Evolutionary conservation across 163 green algal genomes (phyloP).

Genomic region (Scenedesmus sp.): DNA sequence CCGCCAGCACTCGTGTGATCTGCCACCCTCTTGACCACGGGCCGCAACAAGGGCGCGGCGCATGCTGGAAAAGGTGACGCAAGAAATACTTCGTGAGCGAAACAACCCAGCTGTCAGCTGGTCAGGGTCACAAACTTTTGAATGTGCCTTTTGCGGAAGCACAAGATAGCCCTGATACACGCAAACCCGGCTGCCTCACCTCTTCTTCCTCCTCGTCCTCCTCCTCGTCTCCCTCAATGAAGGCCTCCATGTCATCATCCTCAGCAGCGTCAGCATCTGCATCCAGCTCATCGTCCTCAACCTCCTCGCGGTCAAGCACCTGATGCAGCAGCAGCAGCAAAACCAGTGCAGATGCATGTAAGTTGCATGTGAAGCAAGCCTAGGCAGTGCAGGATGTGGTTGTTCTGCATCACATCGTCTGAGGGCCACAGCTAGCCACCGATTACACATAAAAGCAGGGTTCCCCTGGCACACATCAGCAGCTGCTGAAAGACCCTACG

Average conservation of each 20-base stretch:
- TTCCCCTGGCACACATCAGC: no score
- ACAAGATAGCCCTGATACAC: no score
- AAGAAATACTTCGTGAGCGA: constrained; percentile 36
- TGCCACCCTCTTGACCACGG: constrained; percentile 34
- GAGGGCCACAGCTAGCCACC: no score
- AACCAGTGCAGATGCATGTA: not conserved
- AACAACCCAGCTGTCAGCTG: not conserved
- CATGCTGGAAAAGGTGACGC: constrained; percentile 49
- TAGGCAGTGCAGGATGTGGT: no score
- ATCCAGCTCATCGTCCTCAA: constrained; percentile 62
- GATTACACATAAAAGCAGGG: no score
- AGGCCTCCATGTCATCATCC: constrained; percentile 73
- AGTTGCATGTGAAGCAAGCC: not conserved
- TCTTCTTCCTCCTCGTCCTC: constrained; percentile 52
- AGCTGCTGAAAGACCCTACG: no score
- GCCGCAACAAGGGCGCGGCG: constrained; percentile 9
- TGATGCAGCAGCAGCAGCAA: constrained; percentile 36
- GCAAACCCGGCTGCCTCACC: not conserved
- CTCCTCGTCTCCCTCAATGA: constrained; percentile 56
- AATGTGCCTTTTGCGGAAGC: no score
- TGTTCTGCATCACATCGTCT: not conserved
- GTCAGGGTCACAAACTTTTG: no score
- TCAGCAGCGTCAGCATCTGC: constrained; percentile 49
- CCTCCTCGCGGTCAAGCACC: constrained; percentile 74
- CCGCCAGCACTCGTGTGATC: not conserved